Base-by-base conservation (phyloP, 129 eudicot species). In the Chrysanthemum makinoi region DNA sequence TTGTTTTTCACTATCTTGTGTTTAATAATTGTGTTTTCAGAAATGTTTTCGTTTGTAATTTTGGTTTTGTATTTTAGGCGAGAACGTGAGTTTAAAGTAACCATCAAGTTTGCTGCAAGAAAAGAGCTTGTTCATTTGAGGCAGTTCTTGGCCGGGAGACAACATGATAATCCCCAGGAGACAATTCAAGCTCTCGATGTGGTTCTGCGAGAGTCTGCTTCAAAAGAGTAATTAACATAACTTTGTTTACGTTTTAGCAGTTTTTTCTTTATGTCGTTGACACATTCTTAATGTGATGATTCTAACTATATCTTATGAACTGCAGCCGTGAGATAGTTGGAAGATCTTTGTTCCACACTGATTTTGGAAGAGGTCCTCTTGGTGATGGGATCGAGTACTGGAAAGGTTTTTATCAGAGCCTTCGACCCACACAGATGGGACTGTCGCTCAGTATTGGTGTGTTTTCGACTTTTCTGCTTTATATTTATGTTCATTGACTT, bases 371-470 rank as follows among this genome's bases (percentile, higher is more conserved):
- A 30, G 97, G 93, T 12, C 14, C 53, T 1, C 87, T 91, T 19
- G 96, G 82, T 0, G 78, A 74, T 39, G 97, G 96, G 0, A 35
- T 91, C 0, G 89, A 86, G 65, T 88, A 64, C 48, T 91, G 96
- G 96, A 82, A 76, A 60, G 97, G 97, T 0, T 91, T 69, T 11
- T 91, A 91, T 50, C 96, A 88, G 47, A 88, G 96, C 51, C 72
- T 88, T 14, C 82, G 97, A 0, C 96, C 97, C 11, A 91, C 96
- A 0, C 96, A 91, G 57, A 91, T 88, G 96, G 97, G 97, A 1
- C 79, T 91, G 2, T 86, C 97, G 0, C 83, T 91, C 1, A 91
- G 82, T 54, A 68, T 88, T 46, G 97, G 97, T 88, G 69, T 9
- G 65, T 53, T 66, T 10, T 15, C 19, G 26, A 4, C 19, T 6